A percentile compares a stretch with the other conserved stretches of the same genome.
Evolutionary conservation across 345 rosid species (phyloP).

Genomic region (Brassica cretica): DNA sequence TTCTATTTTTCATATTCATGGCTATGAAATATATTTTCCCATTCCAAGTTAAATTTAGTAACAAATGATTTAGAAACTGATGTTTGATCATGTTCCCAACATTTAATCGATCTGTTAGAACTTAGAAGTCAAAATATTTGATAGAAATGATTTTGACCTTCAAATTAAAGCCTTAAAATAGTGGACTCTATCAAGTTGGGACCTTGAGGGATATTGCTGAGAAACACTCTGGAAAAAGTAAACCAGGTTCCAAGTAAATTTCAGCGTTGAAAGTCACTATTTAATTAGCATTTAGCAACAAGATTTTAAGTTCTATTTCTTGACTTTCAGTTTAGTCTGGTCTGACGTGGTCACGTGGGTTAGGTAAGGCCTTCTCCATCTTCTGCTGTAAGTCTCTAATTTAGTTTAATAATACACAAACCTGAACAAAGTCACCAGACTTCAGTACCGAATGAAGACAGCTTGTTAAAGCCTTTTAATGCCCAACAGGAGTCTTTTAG

Average conservation of each 20-base stretch:
- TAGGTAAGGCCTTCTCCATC: constrained; percentile 15
- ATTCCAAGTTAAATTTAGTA: neutral
- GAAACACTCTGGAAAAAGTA: constrained; percentile 1
- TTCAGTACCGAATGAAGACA: neutral
- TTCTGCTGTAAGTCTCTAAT: neutral
- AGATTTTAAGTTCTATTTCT: neutral
- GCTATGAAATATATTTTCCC: neutral
- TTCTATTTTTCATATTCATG: neutral
- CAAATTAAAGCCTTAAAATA: neutral
- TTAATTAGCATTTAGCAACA: neutral
- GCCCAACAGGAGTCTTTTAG: neutral
- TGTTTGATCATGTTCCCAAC: neutral
- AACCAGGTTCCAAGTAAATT: neutral
- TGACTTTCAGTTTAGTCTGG: constrained; percentile 10
- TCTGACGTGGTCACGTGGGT: neutral
- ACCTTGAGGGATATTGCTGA: neutral
- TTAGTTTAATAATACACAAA: neutral
- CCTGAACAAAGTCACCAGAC: constrained; percentile 4
- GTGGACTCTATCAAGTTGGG: neutral
- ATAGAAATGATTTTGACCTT: neutral
- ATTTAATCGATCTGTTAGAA: neutral
- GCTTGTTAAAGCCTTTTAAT: neutral
- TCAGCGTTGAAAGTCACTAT: constrained; percentile 7
- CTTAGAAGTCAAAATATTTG: neutral
- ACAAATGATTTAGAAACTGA: neutral